Percentiles rank a stretch among this genome's conserved stretches.
Evolutionary conservation across 2,329 filamentous ascomycete species (phyloP).

Genomic region (Fusarium chuoi): DNA sequence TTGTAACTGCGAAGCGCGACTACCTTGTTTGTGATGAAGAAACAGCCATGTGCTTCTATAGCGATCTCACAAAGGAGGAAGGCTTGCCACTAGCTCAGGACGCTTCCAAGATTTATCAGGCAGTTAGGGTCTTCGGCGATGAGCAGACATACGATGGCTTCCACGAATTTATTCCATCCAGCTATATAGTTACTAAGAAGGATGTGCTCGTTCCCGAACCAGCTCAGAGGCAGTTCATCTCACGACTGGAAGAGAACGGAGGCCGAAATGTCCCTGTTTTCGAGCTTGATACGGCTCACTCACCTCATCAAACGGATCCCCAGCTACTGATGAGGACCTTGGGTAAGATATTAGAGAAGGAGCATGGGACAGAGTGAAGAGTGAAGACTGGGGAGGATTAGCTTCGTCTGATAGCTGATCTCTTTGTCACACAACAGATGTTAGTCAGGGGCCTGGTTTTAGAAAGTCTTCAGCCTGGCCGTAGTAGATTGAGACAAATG

Average conservation of each 20-base stretch:
- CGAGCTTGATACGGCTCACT: conserved; percentile 12
- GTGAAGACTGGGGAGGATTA: rapidly evolving
- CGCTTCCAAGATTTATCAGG: neutral
- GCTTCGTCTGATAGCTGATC: too few relatives aligned
- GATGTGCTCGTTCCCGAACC: neutral
- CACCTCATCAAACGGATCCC: conserved; percentile 1
- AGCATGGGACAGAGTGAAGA: neutral
- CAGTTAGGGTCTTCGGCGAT: neutral
- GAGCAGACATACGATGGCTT: conserved; percentile 12
- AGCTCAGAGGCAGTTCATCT: neutral
- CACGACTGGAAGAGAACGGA: neutral
- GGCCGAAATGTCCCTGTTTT: neutral
- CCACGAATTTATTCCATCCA: neutral
- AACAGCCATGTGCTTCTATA: conserved; percentile 16
- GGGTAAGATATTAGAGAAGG: neutral
- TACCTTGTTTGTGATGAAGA: conserved; percentile 15
- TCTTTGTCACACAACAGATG: neutral
- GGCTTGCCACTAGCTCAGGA: neutral
- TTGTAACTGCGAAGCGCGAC: neutral
- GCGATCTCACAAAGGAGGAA: neutral
- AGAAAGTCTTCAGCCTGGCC: neutral
- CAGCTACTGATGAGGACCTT: neutral
- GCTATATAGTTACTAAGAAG: neutral
- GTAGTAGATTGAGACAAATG: neutral
- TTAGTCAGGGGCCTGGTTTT: neutral